Evolutionary conservation across 495 filamentous ascomycete species (phyloP).

Genomic region (Tetracladium marchalianum): DNA sequence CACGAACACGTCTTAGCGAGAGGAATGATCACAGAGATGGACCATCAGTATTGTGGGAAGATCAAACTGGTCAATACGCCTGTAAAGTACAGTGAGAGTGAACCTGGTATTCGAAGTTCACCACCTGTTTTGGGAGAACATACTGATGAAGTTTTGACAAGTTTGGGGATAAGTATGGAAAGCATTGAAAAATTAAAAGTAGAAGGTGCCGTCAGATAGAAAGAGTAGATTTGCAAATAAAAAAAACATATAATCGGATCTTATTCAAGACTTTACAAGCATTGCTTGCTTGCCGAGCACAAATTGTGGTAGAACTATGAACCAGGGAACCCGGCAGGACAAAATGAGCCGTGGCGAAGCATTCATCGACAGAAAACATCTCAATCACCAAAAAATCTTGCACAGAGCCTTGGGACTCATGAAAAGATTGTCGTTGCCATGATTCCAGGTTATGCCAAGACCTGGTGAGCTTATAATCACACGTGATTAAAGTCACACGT

Average conservation of each 20-base stretch:
- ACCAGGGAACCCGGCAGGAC: too few species aligned
- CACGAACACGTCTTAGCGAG: conserved; percentile 81
- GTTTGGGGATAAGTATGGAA: conserved; percentile 51
- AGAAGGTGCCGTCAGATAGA: conserved; percentile 57
- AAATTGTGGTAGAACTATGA: too few species aligned
- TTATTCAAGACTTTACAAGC: neutral
- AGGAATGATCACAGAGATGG: conserved; percentile 78
- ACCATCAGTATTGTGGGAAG: conserved; percentile 72
- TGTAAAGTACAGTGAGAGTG: conserved; percentile 82
- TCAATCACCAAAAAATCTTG: too few species aligned
- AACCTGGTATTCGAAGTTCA: conserved; percentile 63
- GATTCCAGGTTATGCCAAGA: too few species aligned
- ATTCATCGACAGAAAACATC: too few species aligned
- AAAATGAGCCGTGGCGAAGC: too few species aligned
- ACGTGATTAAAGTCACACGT: too few species aligned
- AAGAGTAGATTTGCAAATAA: neutral
- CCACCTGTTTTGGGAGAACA: conserved; percentile 88
- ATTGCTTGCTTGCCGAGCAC: too few species aligned
- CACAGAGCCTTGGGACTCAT: too few species aligned
- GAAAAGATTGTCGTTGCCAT: too few species aligned
- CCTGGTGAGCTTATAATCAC: neutral
- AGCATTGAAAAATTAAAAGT: conserved; percentile 54
- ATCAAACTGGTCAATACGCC: conserved; percentile 93
- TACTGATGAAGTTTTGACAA: conserved; percentile 70
- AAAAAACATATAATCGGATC: neutral